Base-by-base conservation (phyloP, 2,329 filamentous ascomycete genomes). In the Dothidotthia symphoricarpi region DNA sequence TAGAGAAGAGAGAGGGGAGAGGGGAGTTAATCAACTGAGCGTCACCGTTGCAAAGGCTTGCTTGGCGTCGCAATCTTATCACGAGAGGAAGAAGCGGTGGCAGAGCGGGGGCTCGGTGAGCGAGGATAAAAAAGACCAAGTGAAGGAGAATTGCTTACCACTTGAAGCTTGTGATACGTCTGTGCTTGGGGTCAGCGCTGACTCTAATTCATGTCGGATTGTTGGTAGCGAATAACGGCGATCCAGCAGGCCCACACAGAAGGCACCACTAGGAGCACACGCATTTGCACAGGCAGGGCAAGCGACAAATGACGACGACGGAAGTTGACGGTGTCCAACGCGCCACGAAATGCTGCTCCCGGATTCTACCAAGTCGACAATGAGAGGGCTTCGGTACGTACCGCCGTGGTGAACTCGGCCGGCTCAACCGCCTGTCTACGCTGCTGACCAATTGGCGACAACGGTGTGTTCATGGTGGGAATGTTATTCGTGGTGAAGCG, bases 401-500 rank as follows among this genome's bases (percentile, higher is more conserved):
- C 75, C 66, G 74, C 74, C 45, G 74, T 75, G 33, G 75, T 68
- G 44, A 76, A 66, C 61, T 78, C 76, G 43, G 73, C 45, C 31
- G 72, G 72, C 61, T 81, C 78, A 31, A 75, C 71, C 35, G 74
- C 67, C 59, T 76, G 75, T 42, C 70, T 66, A 36, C 75, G 65
- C 56, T 77, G 72, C 63, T 79, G 76, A 31, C 75, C 78, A 59
- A 75, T 75, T 41, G 77, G 72, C 34, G 73, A 75, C 62, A 90
- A 71, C 45, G 80, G 78, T 64, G 85, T 88, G 67, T 86, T 85
- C 69, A 91, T 44, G 74, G 77, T 89, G 78, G 69, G 88, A 77
- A 71, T 87, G 83, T 71, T 95, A 58, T 75, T 94, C 41, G 90
- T 93, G 49, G 91, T 97, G 71, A 97, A 97, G 63, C 91, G 85